A percentile compares a stretch with the other conserved stretches of the same genome.
These are phyloP conservation scores for Litsea cubeba DNA, from an alignment of 164 flowering plant species.

Conservation along the genomic window DNA sequence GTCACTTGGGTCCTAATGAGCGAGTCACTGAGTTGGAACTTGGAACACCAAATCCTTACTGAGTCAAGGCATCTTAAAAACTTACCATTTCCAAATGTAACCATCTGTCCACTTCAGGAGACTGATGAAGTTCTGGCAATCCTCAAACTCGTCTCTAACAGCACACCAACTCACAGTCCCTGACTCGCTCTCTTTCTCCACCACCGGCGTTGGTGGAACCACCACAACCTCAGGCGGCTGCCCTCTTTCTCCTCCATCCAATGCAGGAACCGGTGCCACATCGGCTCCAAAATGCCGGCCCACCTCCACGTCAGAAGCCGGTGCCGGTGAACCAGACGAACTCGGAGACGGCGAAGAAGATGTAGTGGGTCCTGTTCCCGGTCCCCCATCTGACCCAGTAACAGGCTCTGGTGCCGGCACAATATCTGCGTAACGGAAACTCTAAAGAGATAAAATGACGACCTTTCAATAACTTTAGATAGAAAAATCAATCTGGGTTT, in stretches of 20 bases:
- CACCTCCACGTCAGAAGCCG: conserved; percentile 3
- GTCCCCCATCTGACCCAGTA: conserved; percentile 1
- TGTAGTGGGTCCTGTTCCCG: neutral
- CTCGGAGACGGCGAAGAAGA: conserved; percentile 1
- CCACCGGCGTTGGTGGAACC: neutral
- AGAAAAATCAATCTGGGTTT: conserved; percentile 2
- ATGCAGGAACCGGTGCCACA: conserved; percentile 7
- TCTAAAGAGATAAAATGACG: neutral
- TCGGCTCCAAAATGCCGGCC: neutral
- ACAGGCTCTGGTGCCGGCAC: conserved; percentile 16
- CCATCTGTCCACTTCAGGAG: conserved; percentile 6
- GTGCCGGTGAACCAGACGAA: conserved; percentile 1
- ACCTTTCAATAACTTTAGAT: too few relatives aligned
- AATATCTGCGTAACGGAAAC: conserved; percentile 6
- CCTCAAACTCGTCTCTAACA: conserved; percentile 15
- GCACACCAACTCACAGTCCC: conserved; percentile 17
- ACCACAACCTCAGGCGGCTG: neutral
- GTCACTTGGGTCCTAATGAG: too few relatives aligned
- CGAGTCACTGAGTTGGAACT: neutral
- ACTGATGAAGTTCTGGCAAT: conserved; percentile 15
- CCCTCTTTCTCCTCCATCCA: neutral
- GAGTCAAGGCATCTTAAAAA: neutral
- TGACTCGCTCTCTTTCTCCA: conserved; percentile 4
- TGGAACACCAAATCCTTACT: neutral
- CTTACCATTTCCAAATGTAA: conserved; percentile 20